Conservation (phyloP, 495 filamentous ascomycete genomes). For the Hapsidospora chrysogenum region DNA sequence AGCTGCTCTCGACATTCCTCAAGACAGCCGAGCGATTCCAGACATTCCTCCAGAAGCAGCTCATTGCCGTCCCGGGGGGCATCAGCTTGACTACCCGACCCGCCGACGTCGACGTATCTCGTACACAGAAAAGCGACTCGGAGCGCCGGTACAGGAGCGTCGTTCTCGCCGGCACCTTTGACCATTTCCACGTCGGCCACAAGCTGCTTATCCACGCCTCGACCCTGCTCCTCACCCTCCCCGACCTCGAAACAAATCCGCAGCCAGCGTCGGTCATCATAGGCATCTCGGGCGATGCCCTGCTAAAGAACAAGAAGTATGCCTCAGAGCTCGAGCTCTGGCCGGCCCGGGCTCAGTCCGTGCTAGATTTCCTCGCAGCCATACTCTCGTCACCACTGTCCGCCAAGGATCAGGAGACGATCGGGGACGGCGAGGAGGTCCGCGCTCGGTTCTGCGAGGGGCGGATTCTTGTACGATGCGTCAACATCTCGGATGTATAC, state of each 20-base stretch:
- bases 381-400: neutral
- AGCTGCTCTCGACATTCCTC: conserved; percentile 23
- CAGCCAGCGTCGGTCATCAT: conserved; percentile 40
- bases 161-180: conserved; percentile 88
- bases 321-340: conserved; percentile 64
- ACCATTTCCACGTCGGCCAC: conserved; percentile 92
- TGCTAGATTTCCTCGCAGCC: conserved; percentile 48
- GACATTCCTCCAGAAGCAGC: conserved; percentile 22
- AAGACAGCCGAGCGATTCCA: conserved; percentile 26
- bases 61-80: conserved; percentile 29
- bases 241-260: conserved; percentile 15
- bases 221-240: conserved; percentile 46
- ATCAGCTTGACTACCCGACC: conserved; percentile 21
- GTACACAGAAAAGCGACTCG: no score
- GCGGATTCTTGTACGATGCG: conserved; percentile 44
- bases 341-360: conserved; percentile 49
- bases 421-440: conserved; percentile 11
- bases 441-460: conserved; percentile 23
- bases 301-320: conserved; percentile 79
- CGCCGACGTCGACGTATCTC: no score
- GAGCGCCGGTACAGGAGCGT: conserved; percentile 27
- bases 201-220: conserved; percentile 82
- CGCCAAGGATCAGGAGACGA: neutral
- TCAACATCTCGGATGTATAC: conserved; percentile 75
- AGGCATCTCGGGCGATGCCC: conserved; percentile 73